Evolutionary conservation across 108 stramenopile species (phyloP), one percentile per base, ranked within the genome.

Genomic region (Cyclostephanos tholiformis): DNA sequence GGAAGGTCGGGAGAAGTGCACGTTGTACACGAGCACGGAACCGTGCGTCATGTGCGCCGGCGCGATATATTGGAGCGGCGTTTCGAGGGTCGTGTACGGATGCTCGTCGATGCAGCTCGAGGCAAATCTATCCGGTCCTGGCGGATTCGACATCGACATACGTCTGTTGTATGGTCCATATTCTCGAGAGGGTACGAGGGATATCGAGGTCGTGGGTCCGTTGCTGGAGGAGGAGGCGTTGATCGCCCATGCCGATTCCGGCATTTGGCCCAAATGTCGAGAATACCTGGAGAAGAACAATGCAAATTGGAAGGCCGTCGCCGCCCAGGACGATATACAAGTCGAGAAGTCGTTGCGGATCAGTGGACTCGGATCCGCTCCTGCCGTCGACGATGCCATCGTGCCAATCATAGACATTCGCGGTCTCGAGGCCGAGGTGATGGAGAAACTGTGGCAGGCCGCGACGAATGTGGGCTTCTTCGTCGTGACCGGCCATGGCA

Each of bases 11-110:
- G 22, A 56, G 17, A 67, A 29, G 13, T 58, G 58, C 41, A 74
- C 72, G 17, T 17, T 80, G 13, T 80, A 80, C 67, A 50, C 79
- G 6, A 63, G 60, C n/a, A 80, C 79, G 13, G 79, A 80, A 38
- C 79, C 79, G n/a, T 80, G 79, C 61, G 79, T 80, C 67, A 80
- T 80, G 79, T 80, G 79, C 63, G 79, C 79, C 2, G 79, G 79
- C 52, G 79, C 72, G 8, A 74, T 80, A 27, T 80, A 80, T 27
- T 80, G 79, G 79, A 23, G 50, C 35, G 72, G 72, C n/a, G 51
- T 80, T 10, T 48, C 41, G 32, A 51, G 59, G 11, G 67, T 80
- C 14, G 79, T 73, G 4, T 80, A 80, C 30, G 79, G 79, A 13
- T 67, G 67, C 20, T 68, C 66, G 14, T 48, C 66, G 16, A 29